Percentiles rank a stretch among this genome's conserved stretches.
Evolutionary conservation across 2,329 filamentous ascomycete genomes (phyloP).

Genomic region (Teratosphaeria pseudoeucalypti): DNA sequence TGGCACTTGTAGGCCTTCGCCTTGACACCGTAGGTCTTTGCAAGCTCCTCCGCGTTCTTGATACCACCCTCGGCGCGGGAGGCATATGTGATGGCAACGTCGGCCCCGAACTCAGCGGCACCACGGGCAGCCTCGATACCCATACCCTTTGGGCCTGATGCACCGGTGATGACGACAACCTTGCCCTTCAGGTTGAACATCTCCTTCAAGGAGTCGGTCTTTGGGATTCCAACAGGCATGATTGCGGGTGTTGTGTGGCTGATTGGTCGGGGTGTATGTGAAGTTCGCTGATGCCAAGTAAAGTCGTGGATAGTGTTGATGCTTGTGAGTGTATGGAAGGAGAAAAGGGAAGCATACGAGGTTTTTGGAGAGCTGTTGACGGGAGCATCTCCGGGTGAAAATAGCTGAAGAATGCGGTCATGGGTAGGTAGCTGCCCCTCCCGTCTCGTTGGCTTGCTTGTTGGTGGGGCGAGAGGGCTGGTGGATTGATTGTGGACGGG

Average conservation of each 20-base stretch:
- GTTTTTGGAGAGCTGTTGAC: background rate
- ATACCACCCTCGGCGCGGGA: conserved; percentile 51
- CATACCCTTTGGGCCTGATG: conserved; percentile 55
- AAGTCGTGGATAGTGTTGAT: background rate
- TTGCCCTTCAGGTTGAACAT: conserved; percentile 45
- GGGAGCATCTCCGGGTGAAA: background rate
- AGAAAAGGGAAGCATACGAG: background rate
- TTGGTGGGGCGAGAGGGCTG: background rate
- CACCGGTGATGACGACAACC: conserved; percentile 43
- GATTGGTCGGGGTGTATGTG: background rate
- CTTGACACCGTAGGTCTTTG: conserved; percentile 52
- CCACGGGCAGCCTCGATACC: conserved; percentile 57
- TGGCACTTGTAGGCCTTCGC: conserved; percentile 58
- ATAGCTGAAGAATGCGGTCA: background rate
- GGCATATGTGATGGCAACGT: conserved; percentile 57
- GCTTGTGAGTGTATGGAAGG: background rate
- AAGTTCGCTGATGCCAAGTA: background rate
- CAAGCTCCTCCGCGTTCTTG: conserved; percentile 55
- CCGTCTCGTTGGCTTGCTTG: background rate
- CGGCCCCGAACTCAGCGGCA: conserved; percentile 54
- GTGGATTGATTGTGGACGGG: background rate
- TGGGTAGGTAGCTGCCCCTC: background rate
- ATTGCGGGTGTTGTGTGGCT: conserved; percentile 5
- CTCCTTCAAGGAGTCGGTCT: conserved; percentile 48
- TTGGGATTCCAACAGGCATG: conserved; percentile 48